Conservation (phyloP, 306 rosid genomes). For the Adenanthera pavonina region DNA sequence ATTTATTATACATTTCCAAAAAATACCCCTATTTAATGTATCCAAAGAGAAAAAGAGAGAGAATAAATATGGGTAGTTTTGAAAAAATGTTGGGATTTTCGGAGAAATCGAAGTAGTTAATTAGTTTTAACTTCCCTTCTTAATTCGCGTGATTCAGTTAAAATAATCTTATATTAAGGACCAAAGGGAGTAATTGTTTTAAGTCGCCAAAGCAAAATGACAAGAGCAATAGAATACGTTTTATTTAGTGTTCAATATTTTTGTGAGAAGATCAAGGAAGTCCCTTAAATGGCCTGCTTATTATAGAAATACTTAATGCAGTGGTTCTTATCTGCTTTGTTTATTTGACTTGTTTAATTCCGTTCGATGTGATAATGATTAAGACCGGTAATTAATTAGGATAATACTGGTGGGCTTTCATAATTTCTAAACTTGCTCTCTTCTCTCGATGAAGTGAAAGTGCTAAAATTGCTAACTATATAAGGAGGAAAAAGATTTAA, state of each 20-base stretch:
- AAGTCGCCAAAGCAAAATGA: not conserved
- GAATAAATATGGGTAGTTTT: too few species aligned
- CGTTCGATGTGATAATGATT: slow-evolving; percentile 6
- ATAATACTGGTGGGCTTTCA: slow-evolving; percentile 2
- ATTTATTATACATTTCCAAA: too few species aligned
- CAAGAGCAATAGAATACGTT: not conserved
- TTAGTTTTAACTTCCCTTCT: too few species aligned
- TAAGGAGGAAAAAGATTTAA: too few species aligned
- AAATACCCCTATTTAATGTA: too few species aligned
- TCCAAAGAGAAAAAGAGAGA: too few species aligned
- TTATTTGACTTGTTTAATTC: not conserved
- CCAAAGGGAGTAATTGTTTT: too few species aligned
- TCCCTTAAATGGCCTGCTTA: slow-evolving; percentile 20
- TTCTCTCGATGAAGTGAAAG: not conserved
- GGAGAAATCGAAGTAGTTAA: too few species aligned
- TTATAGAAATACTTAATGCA: not conserved
- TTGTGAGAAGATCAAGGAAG: not conserved
- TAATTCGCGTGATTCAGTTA: too few species aligned
- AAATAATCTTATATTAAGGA: too few species aligned
- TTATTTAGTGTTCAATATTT: not conserved
- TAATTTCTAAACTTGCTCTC: not conserved
- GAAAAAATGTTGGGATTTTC: too few species aligned
- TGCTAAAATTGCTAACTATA: not conserved
- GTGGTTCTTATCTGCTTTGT: not conserved
- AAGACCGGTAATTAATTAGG: slow-evolving; percentile 10